These are phyloP conservation scores for Phytophthora capsici DNA, from an alignment of 352 stramenopile genomes.

Conservation along the genomic window DNA sequence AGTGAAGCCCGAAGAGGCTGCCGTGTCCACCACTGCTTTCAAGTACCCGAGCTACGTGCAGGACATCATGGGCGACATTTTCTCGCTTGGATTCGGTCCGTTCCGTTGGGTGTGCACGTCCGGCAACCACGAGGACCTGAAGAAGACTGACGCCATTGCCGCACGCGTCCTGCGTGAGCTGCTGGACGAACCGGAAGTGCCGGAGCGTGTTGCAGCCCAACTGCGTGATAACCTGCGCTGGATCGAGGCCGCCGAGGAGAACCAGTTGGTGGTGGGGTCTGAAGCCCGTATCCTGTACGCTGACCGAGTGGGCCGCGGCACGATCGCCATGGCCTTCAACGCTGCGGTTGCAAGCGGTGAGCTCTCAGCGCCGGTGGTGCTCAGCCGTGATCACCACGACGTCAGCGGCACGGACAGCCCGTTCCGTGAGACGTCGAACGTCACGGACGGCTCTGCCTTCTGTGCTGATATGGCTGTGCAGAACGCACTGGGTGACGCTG, in stretches of 20 bases:
- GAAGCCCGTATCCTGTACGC: slow-evolving; percentile 90
- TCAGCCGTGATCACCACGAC: slow-evolving; percentile 90
- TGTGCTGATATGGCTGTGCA: slow-evolving; percentile 91
- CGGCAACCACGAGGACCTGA: slow-evolving; percentile 63
- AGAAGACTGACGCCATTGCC: slow-evolving; percentile 82
- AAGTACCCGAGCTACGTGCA: slow-evolving; percentile 91
- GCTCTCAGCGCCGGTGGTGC: slow-evolving; percentile 74
- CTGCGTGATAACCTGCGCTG: slow-evolving; percentile 86
- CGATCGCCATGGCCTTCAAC: slow-evolving; percentile 87
- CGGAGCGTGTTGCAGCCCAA: slow-evolving; percentile 68
- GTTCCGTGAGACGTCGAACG: slow-evolving; percentile 91
- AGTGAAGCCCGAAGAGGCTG: slow-evolving; percentile 55
- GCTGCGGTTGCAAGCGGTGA: slow-evolving; percentile 73
- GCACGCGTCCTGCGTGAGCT: slow-evolving; percentile 72
- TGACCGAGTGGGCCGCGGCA: slow-evolving; percentile 76
- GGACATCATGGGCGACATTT: slow-evolving; percentile 93
- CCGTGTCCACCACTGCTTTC: slow-evolving; percentile 81
- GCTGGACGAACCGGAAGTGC: slow-evolving; percentile 49
- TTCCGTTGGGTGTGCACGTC: slow-evolving; percentile 92
- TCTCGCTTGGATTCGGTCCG: slow-evolving; percentile 89
- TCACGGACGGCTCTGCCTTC: slow-evolving; percentile 87
- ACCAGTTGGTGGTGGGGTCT: slow-evolving; percentile 89
- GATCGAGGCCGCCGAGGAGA: slow-evolving; percentile 86
- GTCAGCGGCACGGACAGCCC: slow-evolving; percentile 89
- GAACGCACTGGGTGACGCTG: slow-evolving; percentile 88